A percentile compares a stretch with the other conserved stretches of the same genome.
Conservation (phyloP, 225 moss, liverwort and hornwort genomes). For the Neckera pumila region DNA sequence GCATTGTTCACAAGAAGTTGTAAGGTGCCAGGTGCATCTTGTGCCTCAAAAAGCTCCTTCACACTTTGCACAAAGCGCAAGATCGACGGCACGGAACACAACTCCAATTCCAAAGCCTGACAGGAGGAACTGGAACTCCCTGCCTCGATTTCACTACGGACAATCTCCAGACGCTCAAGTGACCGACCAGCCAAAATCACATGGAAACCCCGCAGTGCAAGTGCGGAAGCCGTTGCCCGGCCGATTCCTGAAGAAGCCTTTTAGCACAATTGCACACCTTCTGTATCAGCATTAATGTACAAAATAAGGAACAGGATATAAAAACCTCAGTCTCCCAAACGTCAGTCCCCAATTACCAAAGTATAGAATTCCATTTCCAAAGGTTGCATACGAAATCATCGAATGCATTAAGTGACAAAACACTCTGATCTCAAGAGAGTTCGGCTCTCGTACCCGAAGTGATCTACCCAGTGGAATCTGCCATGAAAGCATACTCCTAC, state of each 20-base stretch:
- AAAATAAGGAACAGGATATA: neutral
- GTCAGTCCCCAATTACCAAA: neutral
- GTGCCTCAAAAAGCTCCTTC: conserved; percentile 22
- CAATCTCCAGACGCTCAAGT: conserved; percentile 29
- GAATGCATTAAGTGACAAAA: neutral
- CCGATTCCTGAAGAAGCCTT: conserved; percentile 95
- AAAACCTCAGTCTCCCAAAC: neutral
- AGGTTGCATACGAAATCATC: neutral
- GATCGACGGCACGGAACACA: conserved; percentile 56
- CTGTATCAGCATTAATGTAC: neutral
- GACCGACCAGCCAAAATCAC: conserved; percentile 80
- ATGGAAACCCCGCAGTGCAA: conserved; percentile 57
- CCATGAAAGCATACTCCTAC: neutral
- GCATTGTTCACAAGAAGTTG: conserved; percentile 90
- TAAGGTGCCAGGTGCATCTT: conserved; percentile 33
- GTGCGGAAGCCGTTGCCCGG: conserved; percentile 69
- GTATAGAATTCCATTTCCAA: no score
- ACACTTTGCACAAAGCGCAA: conserved; percentile 42
- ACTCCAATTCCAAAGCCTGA: conserved; percentile 58
- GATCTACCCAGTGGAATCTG: neutral
- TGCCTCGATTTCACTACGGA: conserved; percentile 27
- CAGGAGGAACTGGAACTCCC: conserved; percentile 31
- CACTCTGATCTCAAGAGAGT: neutral
- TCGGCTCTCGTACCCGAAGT: neutral
- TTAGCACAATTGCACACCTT: neutral